These are phyloP conservation scores for Nigrograna mackinnonii DNA, from an alignment of 2,329 filamentous ascomycete genomes.

Conservation along the genomic window DNA sequence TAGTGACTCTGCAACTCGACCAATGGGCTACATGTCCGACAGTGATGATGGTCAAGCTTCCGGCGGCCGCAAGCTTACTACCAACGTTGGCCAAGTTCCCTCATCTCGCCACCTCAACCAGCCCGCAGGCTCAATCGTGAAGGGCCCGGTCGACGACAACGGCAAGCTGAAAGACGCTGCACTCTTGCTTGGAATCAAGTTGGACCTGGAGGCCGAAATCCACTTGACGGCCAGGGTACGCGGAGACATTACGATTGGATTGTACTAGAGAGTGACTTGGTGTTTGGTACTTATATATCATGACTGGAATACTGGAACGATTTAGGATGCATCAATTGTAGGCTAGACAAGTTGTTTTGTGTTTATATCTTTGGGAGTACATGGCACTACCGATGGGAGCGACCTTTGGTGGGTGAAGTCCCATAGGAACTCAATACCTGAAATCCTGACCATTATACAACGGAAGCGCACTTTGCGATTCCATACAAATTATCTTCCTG, in stretches of 20 bases:
- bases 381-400: too few species aligned
- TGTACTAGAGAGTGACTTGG: constrained; percentile 57
- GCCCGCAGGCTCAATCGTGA: constrained; percentile 52
- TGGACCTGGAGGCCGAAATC: constrained; percentile 66
- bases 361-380: too few species aligned
- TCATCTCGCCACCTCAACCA: constrained; percentile 44
- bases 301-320: background rate
- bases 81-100: constrained; percentile 34
- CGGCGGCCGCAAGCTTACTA: constrained; percentile 36
- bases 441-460: too few species aligned
- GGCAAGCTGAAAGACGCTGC: constrained; percentile 62
- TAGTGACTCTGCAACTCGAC: constrained; percentile 31
- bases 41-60: constrained; percentile 47
- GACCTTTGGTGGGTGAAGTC: too few species aligned
- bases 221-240: constrained; percentile 63
- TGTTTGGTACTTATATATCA: constrained; percentile 4
- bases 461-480: too few species aligned
- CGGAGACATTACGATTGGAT: constrained; percentile 63
- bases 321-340: too few species aligned
- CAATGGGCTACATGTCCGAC: constrained; percentile 37
- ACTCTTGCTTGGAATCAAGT: constrained; percentile 64
- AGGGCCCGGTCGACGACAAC: constrained; percentile 60
- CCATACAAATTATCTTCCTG: too few species aligned
- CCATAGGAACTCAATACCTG: too few species aligned
- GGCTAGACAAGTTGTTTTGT: too few species aligned